Base-by-base conservation (phyloP, 805 yeast genomes). In the Candida silvicultrix region DNA sequence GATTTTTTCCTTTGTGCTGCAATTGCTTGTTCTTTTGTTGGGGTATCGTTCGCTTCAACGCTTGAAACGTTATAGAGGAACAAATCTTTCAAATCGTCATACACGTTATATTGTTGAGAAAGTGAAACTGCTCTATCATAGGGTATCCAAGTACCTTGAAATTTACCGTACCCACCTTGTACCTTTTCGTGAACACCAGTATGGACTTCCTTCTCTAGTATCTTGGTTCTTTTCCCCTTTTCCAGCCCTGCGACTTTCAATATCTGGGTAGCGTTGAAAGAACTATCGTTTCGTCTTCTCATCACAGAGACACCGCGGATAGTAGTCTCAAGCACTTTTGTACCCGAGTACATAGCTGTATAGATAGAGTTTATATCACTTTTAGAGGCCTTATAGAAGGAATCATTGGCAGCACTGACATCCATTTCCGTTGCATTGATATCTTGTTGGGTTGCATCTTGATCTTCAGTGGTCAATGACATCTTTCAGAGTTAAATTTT, bases 131-230 rank as follows among this genome's bases (percentile, higher is more conserved):
- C 94, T 53, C 80, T 78, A 14, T 74, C 76, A 40, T 85, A 65
- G 0, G 94, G 92, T 25, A 86, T 82, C 94, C 94, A 86, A 2
- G 95, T 85, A 8, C 95, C 95, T 66, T 86, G 94, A 58, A 84
- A 85, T 46, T 88, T 69, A 10, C 94, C 94, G 62, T 84, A 84
- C 2, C 94, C 95, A 48, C 94, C 94, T 62, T 85, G 92, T 43
- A 85, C 80, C 60, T 85, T 85, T 59, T 85, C 88, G 59, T 85
- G 90, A 8, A 66, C 58, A 38, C 83, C 82, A 41, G 72, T 73
- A 57, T 79, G 88, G 11, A 86, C 84, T 52, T 86, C 92, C 52
- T 74, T 79, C 59, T 85, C 94, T 45, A 86, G 66, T 38, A 85
- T 75, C 58, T 83, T 80, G 5, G 92, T 85, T 59, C 94, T 68